Evolutionary conservation across 345 rosid genomes (phyloP), one percentile per base, ranked within the genome.

Genomic region (Theobroma cacao): DNA sequence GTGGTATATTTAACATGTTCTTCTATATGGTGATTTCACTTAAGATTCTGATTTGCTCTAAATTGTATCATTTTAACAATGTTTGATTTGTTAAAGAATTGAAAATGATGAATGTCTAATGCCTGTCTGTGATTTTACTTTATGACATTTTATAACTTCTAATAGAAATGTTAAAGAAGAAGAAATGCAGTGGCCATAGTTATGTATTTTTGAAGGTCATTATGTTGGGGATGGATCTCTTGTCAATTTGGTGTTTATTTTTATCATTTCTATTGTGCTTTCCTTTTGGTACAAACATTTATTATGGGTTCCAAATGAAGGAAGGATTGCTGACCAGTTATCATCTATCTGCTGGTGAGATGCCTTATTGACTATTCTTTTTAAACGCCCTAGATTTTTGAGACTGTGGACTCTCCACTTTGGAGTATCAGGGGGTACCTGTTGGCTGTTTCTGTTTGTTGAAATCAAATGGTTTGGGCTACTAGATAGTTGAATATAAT

Each of bases 381-480:
- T 34, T 18, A 52, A 12, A 72, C 2, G 76, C 59, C 24, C 47
- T 55, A 33, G 45, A 55, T 12, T n/a, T 73, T 55, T 53, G 31
- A 7, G 63, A 36, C 28, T 34, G 0, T 53, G 45, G 9, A 34
- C 20, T 53, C 73, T 68, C 33, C 11, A 15, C 22, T 34, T n/a
- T 34, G n/a, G 28, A n/a, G 64, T 22, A 12, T 73, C 22, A 52
- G 58, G 74, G 26, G 15, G 34, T 20, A 26, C 67, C 71, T 58
- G 58, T n/a, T n/a, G n/a, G n/a, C n/a, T n/a, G n/a, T 33, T 20
- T 62, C 28, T 78, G 40, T 48, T 65, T 73, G 34, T 79, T 75
- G 79, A 85, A 59, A 40, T 62, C 68, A 64, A 48, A 50, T 17
- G 20, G 77, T 58, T 60, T 72, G 22, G 45, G 77, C 62, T 52